phyloP scores from a whole-genome alignment of 306 rosid species.

The Lablab purpureus region DNA sequence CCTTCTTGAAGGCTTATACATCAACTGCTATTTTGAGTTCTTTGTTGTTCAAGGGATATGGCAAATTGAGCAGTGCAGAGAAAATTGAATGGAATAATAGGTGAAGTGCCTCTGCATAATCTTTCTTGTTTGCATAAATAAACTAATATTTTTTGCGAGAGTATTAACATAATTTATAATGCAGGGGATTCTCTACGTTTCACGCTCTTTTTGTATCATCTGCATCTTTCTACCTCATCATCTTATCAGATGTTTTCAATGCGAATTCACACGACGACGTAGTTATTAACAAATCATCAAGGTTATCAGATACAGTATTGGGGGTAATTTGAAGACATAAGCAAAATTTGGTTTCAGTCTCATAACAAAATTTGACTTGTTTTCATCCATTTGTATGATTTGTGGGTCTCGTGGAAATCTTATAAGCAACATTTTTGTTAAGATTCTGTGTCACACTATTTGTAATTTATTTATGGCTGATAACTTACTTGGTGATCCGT shows the following conservation, averaged over 20 bases:
- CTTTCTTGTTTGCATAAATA: conserved; percentile 12
- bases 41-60: conserved; percentile 55
- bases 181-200: conserved; percentile 80
- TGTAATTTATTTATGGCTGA: neutral
- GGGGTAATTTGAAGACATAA: conserved; percentile 61
- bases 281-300: conserved; percentile 57
- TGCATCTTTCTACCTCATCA: conserved; percentile 62
- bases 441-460: neutral
- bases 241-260: conserved; percentile 60
- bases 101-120: conserved; percentile 50
- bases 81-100: conserved; percentile 82
- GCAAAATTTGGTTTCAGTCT: conserved; percentile 26
- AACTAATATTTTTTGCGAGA: neutral
- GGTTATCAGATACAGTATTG: conserved; percentile 57
- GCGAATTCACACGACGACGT: conserved; percentile 52
- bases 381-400: conserved; percentile 2
- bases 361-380: neutral
- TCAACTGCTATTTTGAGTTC: conserved; percentile 59
- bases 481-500: conserved; percentile 8
- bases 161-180: conserved; percentile 27
- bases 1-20: conserved; percentile 68
- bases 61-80: conserved; percentile 52
- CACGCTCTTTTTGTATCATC: conserved; percentile 70
- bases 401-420: neutral
- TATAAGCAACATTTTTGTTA: neutral